Base-by-base conservation (phyloP, 257 asterid species). In the Coffea canephora region DNA sequence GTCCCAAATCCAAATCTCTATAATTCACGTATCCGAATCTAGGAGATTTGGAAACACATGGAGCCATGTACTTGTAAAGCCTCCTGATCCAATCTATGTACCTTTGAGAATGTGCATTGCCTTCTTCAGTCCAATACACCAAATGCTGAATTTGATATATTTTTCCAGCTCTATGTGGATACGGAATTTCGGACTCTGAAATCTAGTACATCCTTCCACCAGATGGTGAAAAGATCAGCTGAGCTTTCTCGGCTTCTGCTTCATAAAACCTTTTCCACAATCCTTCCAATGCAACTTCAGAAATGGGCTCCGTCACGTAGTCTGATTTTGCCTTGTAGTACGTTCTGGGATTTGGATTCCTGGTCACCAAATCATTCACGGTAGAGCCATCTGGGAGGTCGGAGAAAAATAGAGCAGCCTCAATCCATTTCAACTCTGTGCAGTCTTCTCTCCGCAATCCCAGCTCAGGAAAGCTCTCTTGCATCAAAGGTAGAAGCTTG, bases 271-370 rank as follows among this genome's bases (percentile, higher is more conserved):
- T 77, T 8, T 64, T 12, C 91, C 89, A 86, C 9, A 88, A 41
- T 18, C 88, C 85, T 62, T 82, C 48, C 12, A 88, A 45, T 31
- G 74, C 89, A 0, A 16, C 54, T 54, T 84, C 77, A 4, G 88
- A 81, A 46, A 87, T 68, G 5, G 87, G 89, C 50, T 68, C 67
- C 15, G 13, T 62, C 6, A 84, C 89, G 16, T 31, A 88, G 50
- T 86, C 91, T 39, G 89, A 84, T 81, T 88, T 88, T 4, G 87
- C 89, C 79, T 88, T 87, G 85, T 81, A 84, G 46, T 85, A 85
- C 6, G 83, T 65, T 34, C 72, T 82, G 1, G 86, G 87, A 49
- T 80, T 74, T 41, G 88, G 87, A 18, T 69, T 81, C 27, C 80
- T 78, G 5, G 71, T 82, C 11, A 64, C 62, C 61, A 87, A 54